Base-by-base conservation (phyloP, 768 basidiomycete genomes). In the Collybia sordida region DNA sequence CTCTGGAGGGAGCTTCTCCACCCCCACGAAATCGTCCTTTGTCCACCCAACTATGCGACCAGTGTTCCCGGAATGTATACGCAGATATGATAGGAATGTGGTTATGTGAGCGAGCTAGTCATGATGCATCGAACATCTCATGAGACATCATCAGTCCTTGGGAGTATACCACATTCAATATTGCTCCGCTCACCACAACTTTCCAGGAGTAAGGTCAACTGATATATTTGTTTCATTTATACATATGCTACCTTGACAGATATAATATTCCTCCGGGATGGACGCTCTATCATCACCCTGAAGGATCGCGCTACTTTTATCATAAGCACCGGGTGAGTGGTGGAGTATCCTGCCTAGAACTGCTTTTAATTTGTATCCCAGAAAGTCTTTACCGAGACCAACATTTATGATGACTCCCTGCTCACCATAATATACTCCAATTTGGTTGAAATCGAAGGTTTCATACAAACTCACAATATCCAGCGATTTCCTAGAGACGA, bases 261-360 rank as follows among this genome's bases (percentile, higher is more conserved):
- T 42, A 21, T 19, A 24, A 40, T 34, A 41, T 60, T 42, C 66
- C 64, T 12, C 42, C 37, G 9, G 76, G 71, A 0, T 86, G 85
- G 85, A 60, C 28, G 5, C 61, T 72, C 1, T 65, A 68, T 25
- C 63, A 69, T 2, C 85, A 86, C 55, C 83, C 85, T 0, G 85
- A 87, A 62, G 85, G 85, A 4, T 75, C 71, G 14, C 70, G 77
- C 14, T 87, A 85, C 57, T 87, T 80, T 49, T 73, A 72, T 54
- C 70, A 83, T 49, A 15, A 50, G 40, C 54, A 66, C 2, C 73
- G 72, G 65, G 83, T 82, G 42, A 8, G 71, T 56, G 11, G 18
- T 35, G 9, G 12, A 23, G 17, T 23, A 22, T 5, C 42, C 35
- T 47, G 25, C 43, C 23, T 41, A 17, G 15, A 48, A 14, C 28